Evolutionary conservation across 2,329 filamentous ascomycete genomes (phyloP).

Genomic region (Huntiella omanensis): DNA sequence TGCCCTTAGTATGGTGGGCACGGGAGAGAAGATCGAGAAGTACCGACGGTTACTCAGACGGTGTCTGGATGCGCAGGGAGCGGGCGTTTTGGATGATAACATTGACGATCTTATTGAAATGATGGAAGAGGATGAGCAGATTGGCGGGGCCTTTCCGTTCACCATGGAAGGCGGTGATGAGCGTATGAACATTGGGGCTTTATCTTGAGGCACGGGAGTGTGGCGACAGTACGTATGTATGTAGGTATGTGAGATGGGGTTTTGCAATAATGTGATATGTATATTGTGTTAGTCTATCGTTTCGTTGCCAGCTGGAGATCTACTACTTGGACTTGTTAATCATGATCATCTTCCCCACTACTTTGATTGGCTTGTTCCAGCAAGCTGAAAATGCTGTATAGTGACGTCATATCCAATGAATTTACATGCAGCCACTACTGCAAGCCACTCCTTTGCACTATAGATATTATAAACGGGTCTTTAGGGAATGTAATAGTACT

Average conservation of each 20-base stretch:
- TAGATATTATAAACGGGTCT: no score
- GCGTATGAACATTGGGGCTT: conserved; percentile 13
- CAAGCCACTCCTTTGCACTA: no score
- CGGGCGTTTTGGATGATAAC: conserved; percentile 48
- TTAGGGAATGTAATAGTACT: no score
- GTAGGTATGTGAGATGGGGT: neutral
- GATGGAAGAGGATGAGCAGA: conserved; percentile 43
- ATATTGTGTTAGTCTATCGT: neutral
- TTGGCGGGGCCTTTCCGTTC: conserved; percentile 20
- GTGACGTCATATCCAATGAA: no score
- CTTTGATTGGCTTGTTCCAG: no score
- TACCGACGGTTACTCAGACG: conserved; percentile 51
- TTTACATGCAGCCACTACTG: no score
- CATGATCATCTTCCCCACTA: no score
- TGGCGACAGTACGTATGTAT: neutral
- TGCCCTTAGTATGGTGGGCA: conserved; percentile 48
- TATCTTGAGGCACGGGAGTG: neutral
- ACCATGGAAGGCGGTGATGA: conserved; percentile 14
- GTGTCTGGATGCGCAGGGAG: conserved; percentile 48
- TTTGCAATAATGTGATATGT: neutral
- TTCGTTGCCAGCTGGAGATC: no score
- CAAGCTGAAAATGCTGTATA: no score
- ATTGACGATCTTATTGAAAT: conserved; percentile 41
- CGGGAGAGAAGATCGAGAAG: conserved; percentile 53
- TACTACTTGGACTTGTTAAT: no score